Evolutionary conservation across 2,329 filamentous ascomycete species (phyloP).

Genomic region (Aspergillus sp.): DNA sequence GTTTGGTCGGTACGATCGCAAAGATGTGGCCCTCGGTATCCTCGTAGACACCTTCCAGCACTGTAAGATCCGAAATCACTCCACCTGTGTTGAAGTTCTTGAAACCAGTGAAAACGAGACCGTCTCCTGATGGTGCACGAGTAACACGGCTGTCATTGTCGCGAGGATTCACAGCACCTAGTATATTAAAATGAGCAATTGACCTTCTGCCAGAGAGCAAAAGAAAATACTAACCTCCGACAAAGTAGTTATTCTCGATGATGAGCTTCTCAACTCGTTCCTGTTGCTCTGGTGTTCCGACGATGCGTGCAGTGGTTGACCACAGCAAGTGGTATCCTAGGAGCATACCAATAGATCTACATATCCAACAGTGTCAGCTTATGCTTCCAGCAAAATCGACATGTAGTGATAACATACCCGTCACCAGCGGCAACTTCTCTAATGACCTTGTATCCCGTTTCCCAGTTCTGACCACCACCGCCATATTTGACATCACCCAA

Average conservation of each 20-base stretch:
- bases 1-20: constrained; percentile 54
- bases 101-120: constrained; percentile 56
- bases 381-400: too few relatives aligned
- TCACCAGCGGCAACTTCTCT: constrained; percentile 61
- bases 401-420: constrained; percentile 37
- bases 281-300: constrained; percentile 57
- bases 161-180: constrained; percentile 58
- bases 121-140: constrained; percentile 42
- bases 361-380: background rate
- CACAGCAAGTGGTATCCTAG: constrained; percentile 62
- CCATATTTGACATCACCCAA: constrained; percentile 49
- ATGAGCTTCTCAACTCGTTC: constrained; percentile 55
- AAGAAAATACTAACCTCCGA: constrained; percentile 40
- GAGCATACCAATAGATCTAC: constrained; percentile 58
- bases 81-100: constrained; percentile 67
- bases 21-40: constrained; percentile 59
- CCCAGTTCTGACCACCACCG: constrained; percentile 51
- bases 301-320: constrained; percentile 57
- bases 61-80: constrained; percentile 61
- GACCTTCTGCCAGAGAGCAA: too few relatives aligned
- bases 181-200: too few relatives aligned
- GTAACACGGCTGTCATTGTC: constrained; percentile 58
- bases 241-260: constrained; percentile 60
- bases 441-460: constrained; percentile 55
- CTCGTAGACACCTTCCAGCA: constrained; percentile 59